Conservation (phyloP, 345 rosid species). For the Eucalyptus erythrocorys region DNA sequence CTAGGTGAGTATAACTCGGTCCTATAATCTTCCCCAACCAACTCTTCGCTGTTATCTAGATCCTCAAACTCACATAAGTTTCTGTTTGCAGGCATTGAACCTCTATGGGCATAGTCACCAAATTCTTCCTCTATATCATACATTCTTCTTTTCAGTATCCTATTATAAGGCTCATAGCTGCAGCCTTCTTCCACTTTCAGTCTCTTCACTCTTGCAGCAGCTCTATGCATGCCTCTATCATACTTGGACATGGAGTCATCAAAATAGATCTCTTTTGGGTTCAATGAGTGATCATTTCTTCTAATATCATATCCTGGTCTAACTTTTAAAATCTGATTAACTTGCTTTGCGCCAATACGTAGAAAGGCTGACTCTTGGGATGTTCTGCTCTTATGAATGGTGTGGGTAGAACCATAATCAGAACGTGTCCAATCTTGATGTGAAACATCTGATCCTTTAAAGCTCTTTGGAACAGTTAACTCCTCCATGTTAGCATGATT, state of each 20-base stretch:
- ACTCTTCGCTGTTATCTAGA: conserved; percentile 18
- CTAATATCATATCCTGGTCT: conserved; percentile 28
- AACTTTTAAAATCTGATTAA: conserved; percentile 5
- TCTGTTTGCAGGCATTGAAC: conserved; percentile 15
- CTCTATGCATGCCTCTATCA: conserved; percentile 10
- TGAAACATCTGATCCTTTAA: conserved; percentile 17
- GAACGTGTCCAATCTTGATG: conserved; percentile 13
- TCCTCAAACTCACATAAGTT: conserved; percentile 15
- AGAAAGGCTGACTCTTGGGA: not conserved
- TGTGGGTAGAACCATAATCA: conserved; percentile 9
- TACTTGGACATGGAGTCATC: conserved; percentile 4
- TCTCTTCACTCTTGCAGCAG: conserved; percentile 18
- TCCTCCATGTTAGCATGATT: conserved; percentile 14
- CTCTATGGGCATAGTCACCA: conserved; percentile 6
- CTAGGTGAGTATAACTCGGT: not conserved
- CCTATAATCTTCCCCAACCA: conserved; percentile 19
- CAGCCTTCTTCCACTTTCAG: not conserved
- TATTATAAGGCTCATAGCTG: not conserved
- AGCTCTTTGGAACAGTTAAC: conserved; percentile 5
- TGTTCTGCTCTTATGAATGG: not conserved
- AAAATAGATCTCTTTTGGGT: conserved; percentile 15
- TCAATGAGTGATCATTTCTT: conserved; percentile 20
- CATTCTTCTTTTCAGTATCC: not conserved
- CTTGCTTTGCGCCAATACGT: not conserved
- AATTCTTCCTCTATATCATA: conserved; percentile 15